Evolutionary conservation across 495 filamentous ascomycete genomes (phyloP).

Genomic region (Stereocaulon alpinum): DNA sequence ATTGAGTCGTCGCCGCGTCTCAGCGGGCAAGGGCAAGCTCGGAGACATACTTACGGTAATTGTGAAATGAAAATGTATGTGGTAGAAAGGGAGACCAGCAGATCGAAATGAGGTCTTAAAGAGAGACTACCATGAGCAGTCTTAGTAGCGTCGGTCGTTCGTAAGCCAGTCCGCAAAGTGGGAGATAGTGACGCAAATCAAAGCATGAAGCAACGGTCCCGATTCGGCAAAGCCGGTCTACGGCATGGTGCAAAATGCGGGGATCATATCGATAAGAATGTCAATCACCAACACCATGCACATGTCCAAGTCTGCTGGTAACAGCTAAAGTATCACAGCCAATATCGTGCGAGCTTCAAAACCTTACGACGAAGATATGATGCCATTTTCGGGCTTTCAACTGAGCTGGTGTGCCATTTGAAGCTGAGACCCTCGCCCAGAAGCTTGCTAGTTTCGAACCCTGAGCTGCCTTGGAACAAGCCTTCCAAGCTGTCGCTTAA

Average conservation of each 20-base stretch:
- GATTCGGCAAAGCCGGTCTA: slow-evolving; percentile 2
- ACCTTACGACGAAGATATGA: not conserved
- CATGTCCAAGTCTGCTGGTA: not conserved
- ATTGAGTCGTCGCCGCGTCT: slow-evolving; percentile 13
- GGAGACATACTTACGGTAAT: slow-evolving; percentile 2
- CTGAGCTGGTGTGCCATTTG: not conserved
- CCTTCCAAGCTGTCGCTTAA: too few relatives aligned
- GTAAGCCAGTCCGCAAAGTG: not conserved
- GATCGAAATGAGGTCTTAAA: not conserved
- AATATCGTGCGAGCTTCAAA: not conserved
- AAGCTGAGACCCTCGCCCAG: not conserved
- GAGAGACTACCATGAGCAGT: not conserved
- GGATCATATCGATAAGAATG: not conserved
- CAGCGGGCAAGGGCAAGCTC: slow-evolving; percentile 9
- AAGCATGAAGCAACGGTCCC: not conserved
- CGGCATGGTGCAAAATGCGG: not conserved
- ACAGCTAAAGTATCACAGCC: not conserved
- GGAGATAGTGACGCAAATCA: slow-evolving; percentile 5
- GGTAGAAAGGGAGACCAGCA: not conserved
- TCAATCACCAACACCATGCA: not conserved
- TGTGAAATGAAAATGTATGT: not conserved
- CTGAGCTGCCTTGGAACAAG: not conserved
- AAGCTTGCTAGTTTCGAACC: not conserved
- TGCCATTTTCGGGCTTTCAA: not conserved
- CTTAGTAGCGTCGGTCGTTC: not conserved